These are phyloP conservation scores for Gossypium trilobum DNA, from an alignment of 441 rosid genomes.

Conservation along the genomic window DNA sequence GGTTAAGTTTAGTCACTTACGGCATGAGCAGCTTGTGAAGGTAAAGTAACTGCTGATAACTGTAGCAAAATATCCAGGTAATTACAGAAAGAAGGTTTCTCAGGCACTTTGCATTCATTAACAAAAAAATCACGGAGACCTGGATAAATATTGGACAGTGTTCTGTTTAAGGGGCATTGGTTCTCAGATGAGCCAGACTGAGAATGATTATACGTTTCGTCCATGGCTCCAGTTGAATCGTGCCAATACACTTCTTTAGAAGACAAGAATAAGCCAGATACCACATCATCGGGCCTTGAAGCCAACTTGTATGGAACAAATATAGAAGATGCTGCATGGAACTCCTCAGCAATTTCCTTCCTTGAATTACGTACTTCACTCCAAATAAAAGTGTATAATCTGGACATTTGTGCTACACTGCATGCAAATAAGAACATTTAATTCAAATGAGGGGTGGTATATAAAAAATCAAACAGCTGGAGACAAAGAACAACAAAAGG, in stretches of 20 bases:
- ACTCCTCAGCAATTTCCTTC: constrained; percentile 42
- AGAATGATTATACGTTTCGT: constrained; percentile 38
- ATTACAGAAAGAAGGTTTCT: constrained; percentile 50
- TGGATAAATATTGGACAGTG: constrained; percentile 58
- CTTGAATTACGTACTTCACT: constrained; percentile 49
- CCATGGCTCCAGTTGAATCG: constrained; percentile 64
- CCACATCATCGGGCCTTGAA: constrained; percentile 41
- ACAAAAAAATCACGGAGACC: constrained; percentile 81
- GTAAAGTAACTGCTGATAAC: constrained; percentile 49
- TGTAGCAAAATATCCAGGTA: constrained; percentile 59
- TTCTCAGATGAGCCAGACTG: constrained; percentile 24
- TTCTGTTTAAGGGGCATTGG: constrained; percentile 34
- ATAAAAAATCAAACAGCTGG: neutral
- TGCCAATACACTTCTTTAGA: constrained; percentile 72
- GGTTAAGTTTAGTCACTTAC: constrained; percentile 43
- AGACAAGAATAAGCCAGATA: constrained; percentile 60
- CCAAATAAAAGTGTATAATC: constrained; percentile 65
- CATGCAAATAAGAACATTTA: constrained; percentile 19
- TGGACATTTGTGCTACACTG: constrained; percentile 73
- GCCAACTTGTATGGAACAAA: constrained; percentile 55
- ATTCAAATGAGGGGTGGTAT: neutral
- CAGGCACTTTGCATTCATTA: constrained; percentile 56
- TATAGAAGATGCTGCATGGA: constrained; percentile 44
- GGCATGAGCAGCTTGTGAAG: constrained; percentile 59
- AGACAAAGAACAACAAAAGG: neutral